These are phyloP conservation scores for Coemansia erecta DNA, from an alignment of 192 early-diverging fungal species.

Conservation along the genomic window DNA sequence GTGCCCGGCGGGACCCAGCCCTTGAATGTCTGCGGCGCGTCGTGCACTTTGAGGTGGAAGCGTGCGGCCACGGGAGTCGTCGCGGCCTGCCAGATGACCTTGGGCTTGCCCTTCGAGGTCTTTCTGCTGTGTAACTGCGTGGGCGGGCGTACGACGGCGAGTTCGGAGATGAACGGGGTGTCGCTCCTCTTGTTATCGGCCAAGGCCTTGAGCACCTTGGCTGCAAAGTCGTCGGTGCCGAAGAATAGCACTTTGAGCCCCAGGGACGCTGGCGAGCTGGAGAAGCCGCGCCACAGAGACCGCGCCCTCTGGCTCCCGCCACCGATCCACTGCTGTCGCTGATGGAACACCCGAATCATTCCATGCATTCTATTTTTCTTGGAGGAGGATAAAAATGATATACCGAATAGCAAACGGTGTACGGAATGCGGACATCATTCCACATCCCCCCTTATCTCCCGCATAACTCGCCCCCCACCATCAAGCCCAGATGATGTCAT, in stretches of 20 bases:
- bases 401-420: too few relatives aligned
- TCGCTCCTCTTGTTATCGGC: constrained; percentile 47
- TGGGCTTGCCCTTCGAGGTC: constrained; percentile 11
- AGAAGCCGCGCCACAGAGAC: background rate
- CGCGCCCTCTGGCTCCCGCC: too few relatives aligned
- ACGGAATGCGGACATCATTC: too few relatives aligned
- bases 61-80: background rate
- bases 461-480: too few relatives aligned
- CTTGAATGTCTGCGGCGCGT: background rate
- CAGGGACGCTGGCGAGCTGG: background rate
- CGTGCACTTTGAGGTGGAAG: too few relatives aligned
- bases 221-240: constrained; percentile 83
- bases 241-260: constrained; percentile 71
- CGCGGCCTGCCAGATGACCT: constrained; percentile 13
- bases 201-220: constrained; percentile 59
- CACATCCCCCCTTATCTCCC: too few relatives aligned
- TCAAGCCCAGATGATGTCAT: too few relatives aligned
- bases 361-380: too few relatives aligned
- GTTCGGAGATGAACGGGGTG: constrained; percentile 9
- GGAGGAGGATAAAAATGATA: too few relatives aligned
- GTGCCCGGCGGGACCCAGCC: background rate
- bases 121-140: constrained; percentile 5
- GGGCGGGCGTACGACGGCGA: constrained; percentile 21
- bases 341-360: too few relatives aligned
- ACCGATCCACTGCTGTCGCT: too few relatives aligned